Evolutionary conservation across 225 moss, liverwort and hornwort species (phyloP), one percentile per base, ranked within the genome.

Genomic region (Bryum argenteum): DNA sequence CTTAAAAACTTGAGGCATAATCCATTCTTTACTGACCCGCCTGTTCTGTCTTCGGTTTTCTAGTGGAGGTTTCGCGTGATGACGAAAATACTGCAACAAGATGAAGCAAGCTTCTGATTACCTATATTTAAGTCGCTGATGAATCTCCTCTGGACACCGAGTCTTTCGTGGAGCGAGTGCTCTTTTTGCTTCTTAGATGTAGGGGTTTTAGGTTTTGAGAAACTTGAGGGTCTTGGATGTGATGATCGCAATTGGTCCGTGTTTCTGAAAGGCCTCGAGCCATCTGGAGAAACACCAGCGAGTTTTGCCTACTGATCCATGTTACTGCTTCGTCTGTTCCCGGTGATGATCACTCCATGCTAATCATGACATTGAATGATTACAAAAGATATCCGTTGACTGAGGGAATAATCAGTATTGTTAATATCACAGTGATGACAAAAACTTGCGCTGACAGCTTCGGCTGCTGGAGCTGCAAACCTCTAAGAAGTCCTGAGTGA

Each of bases 241-340:
- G 85, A 85, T 82, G 79, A 85, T 81, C 79, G 85, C 85, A 77
- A 55, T 80, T 86, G 86, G 86, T 86, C 86, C 86, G 86, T 86
- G 86, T 86, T 86, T 86, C 86, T 86, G 86, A 86, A 52, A 4
- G 19, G 66, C 66, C 33, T 69, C 51, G 72, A 42, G 80, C 33
- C 15, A 38, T 16, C 21, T 86, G 82, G 74, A 82, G 85, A 77
- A 72, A 66, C 55, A 71, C 82, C 77, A 82, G 74, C 80, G 85
- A 74, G 74, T 5, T 86, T 86, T 86, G 80, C 82, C 77, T 1
- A 74, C 85, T 82, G 85, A 86, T 86, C 82, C 82, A 17, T 3
- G 16, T 16, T 6, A 33, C 5, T 33, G 33, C 5, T 0, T 0
- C 8, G 2, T 0, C 0, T 0, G 0, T 24, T 79, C 83, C 79